Base-by-base conservation (phyloP, 371 early-diverging fungal genomes). In the Haplosporangium sp. region DNA sequence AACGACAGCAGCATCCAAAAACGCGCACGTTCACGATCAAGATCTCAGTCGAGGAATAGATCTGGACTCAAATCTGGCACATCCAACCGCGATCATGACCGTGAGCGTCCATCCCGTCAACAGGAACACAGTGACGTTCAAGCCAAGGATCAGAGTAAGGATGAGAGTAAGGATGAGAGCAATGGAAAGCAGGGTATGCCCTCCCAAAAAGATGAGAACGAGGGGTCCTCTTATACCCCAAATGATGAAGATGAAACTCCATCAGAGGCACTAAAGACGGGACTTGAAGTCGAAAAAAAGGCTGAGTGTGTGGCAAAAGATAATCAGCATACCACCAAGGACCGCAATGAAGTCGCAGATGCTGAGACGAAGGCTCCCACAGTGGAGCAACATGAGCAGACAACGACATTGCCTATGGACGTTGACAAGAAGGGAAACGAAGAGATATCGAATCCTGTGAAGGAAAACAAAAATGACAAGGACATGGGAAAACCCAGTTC, bases 21-120 rank as follows among this genome's bases (percentile, higher is more conserved):
- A 36, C 50, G 57, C 42, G 29, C 6, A 6, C 55, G 59, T 45
- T 69, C 69, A 38, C 47, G 59, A 52, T 51, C 51, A 36, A 57
- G 42, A 18, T 59, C 66, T 16, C 45, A 36, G 6, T 66, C 66
- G 6, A 50, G 58, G 16, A 58, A 59, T 21, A 14, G 59, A 18
- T 51, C 56, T 9, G 23, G 42, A 10, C 54, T 55, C 46, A 62
- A 54, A 29, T 45, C 55, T 45, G 53, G 11, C 20, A 56, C 16
- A 41, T 13, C 10, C 18, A 46, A 16, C 11, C 54, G 18, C 29
- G 43, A n/a, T 18, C 62, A 62, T 42, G 54, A 53, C 23, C 21
- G 48, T 14, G 50, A 38, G 10, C 20, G 20, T 9, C 20, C 50
- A n/a, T 20, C 50, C 20, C 18, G 10, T 18, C 50, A 9, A 18